phyloP scores from a whole-genome alignment of 1,284 basidiomycete species.

The Ganoderma leucocontextum region DNA sequence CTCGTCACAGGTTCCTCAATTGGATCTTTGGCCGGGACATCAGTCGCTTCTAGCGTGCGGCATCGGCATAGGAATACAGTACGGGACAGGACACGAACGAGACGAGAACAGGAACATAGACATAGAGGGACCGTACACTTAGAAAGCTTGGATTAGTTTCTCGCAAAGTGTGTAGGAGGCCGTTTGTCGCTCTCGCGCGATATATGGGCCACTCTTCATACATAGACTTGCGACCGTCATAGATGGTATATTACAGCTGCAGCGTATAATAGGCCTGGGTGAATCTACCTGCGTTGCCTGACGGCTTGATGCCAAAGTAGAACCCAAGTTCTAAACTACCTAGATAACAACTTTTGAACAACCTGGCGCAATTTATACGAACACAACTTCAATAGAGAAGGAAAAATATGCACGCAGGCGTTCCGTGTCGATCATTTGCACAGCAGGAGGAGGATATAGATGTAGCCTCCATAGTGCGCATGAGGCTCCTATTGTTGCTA shows the following conservation, averaged over 20 bases:
- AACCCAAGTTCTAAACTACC: no score
- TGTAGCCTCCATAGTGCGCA: no score
- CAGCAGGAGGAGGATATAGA: background rate
- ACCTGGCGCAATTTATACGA: no score
- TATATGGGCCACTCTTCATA: background rate
- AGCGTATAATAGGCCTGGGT: background rate
- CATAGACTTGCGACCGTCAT: background rate
- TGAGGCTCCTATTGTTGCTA: background rate
- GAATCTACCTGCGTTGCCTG: background rate
- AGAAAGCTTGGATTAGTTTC: background rate
- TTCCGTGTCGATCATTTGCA: background rate
- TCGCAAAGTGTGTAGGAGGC: background rate
- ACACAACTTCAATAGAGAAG: no score
- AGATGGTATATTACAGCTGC: background rate
- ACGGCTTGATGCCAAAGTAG: background rate
- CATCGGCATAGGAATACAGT: no score
- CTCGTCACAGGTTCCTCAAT: constrained; percentile 58
- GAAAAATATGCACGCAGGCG: no score
- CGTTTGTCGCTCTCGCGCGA: background rate
- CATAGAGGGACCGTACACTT: background rate
- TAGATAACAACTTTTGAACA: no score
- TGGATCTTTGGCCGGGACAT: constrained; percentile 86
- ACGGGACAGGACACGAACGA: background rate
- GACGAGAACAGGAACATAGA: background rate
- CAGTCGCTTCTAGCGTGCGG: constrained; percentile 68